Percentiles rank a stretch among this genome's conserved stretches.
phyloP scores from a whole-genome alignment of 2,329 filamentous ascomycete genomes.

The Shiraia bambusicola region DNA sequence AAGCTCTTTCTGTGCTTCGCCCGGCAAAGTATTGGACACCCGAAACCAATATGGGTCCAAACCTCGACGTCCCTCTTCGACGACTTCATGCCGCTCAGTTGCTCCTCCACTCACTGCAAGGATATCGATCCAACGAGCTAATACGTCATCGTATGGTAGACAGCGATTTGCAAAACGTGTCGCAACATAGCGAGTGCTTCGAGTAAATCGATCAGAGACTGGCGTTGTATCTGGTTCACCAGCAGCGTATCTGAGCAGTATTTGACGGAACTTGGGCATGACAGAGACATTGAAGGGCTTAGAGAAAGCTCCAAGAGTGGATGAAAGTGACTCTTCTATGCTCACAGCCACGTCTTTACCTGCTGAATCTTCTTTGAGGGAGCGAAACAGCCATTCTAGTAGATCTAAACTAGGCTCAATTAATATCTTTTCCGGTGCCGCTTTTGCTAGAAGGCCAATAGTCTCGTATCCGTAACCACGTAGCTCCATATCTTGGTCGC shows the following conservation, averaged over 20 bases:
- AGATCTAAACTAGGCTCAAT: constrained; percentile 55
- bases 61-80: constrained; percentile 87
- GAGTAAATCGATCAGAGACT: constrained; percentile 45
- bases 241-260: constrained; percentile 37
- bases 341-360: constrained; percentile 75
- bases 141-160: constrained; percentile 74
- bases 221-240: constrained; percentile 15
- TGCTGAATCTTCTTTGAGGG: constrained; percentile 76
- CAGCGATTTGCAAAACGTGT: constrained; percentile 90
- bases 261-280: constrained; percentile 43
- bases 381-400: constrained; percentile 78
- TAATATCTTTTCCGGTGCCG: constrained; percentile 60
- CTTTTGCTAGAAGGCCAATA: constrained; percentile 75
- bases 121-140: constrained; percentile 85
- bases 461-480: constrained; percentile 86
- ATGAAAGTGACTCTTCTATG: constrained; percentile 85
- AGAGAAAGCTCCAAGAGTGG: constrained; percentile 64
- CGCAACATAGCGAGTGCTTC: constrained; percentile 75
- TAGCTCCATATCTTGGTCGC: constrained; percentile 61
- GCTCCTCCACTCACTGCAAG: constrained; percentile 69
- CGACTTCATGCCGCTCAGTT: constrained; percentile 75
- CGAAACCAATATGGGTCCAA: constrained; percentile 76
- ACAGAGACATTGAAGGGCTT: constrained; percentile 45
- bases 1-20: constrained; percentile 23
- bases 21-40: constrained; percentile 55